These are phyloP conservation scores for Phytopythium boreale DNA, from an alignment of 352 stramenopile species.

Conservation along the genomic window DNA sequence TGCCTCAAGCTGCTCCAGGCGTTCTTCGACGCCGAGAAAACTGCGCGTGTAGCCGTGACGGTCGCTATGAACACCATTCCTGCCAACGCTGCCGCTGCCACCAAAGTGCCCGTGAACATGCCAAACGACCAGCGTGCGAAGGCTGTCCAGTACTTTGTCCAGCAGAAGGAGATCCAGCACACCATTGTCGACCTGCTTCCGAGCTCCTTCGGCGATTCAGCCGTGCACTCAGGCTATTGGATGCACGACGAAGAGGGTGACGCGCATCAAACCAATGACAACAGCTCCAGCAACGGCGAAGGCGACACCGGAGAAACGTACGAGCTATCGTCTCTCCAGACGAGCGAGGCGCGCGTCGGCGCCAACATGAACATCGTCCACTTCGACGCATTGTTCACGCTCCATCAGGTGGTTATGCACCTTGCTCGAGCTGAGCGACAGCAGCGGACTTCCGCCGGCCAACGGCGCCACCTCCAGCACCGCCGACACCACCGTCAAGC, in stretches of 20 bases:
- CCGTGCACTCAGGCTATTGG: conserved; percentile 41
- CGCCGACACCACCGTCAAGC: not conserved
- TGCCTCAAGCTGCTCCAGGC: conserved; percentile 60
- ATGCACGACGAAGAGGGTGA: conserved; percentile 12
- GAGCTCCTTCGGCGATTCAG: conserved; percentile 34
- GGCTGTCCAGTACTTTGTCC: conserved; percentile 54
- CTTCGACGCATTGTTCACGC: conserved; percentile 62
- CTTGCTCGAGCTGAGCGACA: conserved; percentile 23
- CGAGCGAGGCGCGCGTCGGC: conserved; percentile 62
- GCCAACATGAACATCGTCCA: conserved; percentile 68
- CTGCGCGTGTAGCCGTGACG: not conserved
- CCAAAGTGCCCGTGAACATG: conserved; percentile 12
- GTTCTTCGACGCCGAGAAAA: conserved; percentile 38
- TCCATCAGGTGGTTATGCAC: conserved; percentile 60
- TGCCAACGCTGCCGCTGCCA: not conserved
- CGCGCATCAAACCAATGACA: not conserved
- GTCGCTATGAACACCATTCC: not conserved
- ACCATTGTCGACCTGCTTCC: conserved; percentile 59
- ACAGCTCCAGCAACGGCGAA: not conserved
- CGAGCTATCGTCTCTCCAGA: conserved; percentile 28
- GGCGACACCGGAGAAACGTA: conserved; percentile 12
- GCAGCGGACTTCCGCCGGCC: not conserved
- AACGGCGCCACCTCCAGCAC: not conserved
- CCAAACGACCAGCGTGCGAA: conserved; percentile 42
- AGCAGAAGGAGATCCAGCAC: conserved; percentile 41